Conservation (phyloP, 371 early-diverging fungal genomes). For the Lichtheimia ornata region DNA sequence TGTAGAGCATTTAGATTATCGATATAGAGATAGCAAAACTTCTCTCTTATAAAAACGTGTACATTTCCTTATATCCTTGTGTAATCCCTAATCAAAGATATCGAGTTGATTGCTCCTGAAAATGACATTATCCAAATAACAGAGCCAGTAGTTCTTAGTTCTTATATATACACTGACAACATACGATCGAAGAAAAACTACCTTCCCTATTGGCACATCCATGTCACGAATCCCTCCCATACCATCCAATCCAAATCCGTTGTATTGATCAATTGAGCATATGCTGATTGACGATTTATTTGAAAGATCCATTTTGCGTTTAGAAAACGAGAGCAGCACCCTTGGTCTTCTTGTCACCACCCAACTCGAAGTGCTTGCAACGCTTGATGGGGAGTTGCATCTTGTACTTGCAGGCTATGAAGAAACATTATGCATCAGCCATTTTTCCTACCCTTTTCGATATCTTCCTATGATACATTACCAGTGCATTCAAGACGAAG, state of each 20-base stretch:
- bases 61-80: too few species aligned
- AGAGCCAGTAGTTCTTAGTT: too few species aligned
- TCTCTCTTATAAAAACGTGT: background rate
- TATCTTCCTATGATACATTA: slow-evolving; percentile 1
- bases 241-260: background rate
- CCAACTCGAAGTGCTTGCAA: slow-evolving; percentile 99
- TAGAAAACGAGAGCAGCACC: slow-evolving; percentile 82
- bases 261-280: background rate
- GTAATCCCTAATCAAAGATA: too few species aligned
- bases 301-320: slow-evolving; percentile 15
- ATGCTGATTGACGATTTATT: too few species aligned
- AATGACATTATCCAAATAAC: too few species aligned
- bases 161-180: too few species aligned
- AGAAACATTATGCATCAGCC: background rate
- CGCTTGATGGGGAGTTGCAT: slow-evolving; percentile 95
- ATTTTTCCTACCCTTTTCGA: background rate
- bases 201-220: too few species aligned
- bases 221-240: too few species aligned
- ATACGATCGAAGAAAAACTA: too few species aligned
- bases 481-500: slow-evolving; percentile 97
- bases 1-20: slow-evolving; percentile 6
- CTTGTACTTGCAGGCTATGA: slow-evolving; percentile 91
- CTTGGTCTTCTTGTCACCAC: slow-evolving; percentile 96
- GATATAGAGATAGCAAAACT: background rate
- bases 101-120: too few species aligned